phyloP scores from a whole-genome alignment of 805 yeast genomes.

The Ogataea zsoltii region DNA sequence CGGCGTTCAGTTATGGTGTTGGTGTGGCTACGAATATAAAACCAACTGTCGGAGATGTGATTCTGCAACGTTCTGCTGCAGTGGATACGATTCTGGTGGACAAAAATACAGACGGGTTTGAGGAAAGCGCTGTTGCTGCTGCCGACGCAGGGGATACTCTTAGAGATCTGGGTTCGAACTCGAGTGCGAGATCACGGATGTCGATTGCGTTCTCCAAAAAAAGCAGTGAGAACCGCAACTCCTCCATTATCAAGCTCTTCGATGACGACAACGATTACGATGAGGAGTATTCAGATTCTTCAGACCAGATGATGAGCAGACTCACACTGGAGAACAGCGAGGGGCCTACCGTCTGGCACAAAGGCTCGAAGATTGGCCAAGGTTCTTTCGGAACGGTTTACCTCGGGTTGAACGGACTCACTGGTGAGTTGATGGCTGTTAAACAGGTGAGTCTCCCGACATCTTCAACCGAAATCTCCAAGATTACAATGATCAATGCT shows the following conservation, averaged over 20 bases:
- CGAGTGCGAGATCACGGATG: slow-evolving; percentile 17
- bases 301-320: slow-evolving; percentile 41
- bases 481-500: slow-evolving; percentile 65
- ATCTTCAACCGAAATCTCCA: slow-evolving; percentile 33
- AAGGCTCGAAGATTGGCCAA: slow-evolving; percentile 90
- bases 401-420: slow-evolving; percentile 84
- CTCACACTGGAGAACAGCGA: slow-evolving; percentile 40
- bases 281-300: slow-evolving; percentile 31
- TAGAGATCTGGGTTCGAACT: slow-evolving; percentile 3
- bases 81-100: slow-evolving; percentile 42
- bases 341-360: slow-evolving; percentile 84
- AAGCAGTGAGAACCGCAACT: slow-evolving; percentile 22
- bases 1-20: slow-evolving; percentile 31
- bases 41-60: slow-evolving; percentile 64
- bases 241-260: slow-evolving; percentile 49
- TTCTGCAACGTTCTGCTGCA: slow-evolving; percentile 56
- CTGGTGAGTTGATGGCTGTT: slow-evolving; percentile 97
- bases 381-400: slow-evolving; percentile 96
- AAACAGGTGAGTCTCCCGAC: slow-evolving; percentile 80
- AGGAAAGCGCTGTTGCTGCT: slow-evolving; percentile 1
- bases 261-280: slow-evolving; percentile 41
- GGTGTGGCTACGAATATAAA: slow-evolving; percentile 31
- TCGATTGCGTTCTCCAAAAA: slow-evolving; percentile 22
- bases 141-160: slow-evolving; percentile 6
- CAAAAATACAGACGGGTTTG: slow-evolving; percentile 22